Conservation (phyloP, 2,329 filamentous ascomycete genomes). For the Claviceps digitariae region DNA sequence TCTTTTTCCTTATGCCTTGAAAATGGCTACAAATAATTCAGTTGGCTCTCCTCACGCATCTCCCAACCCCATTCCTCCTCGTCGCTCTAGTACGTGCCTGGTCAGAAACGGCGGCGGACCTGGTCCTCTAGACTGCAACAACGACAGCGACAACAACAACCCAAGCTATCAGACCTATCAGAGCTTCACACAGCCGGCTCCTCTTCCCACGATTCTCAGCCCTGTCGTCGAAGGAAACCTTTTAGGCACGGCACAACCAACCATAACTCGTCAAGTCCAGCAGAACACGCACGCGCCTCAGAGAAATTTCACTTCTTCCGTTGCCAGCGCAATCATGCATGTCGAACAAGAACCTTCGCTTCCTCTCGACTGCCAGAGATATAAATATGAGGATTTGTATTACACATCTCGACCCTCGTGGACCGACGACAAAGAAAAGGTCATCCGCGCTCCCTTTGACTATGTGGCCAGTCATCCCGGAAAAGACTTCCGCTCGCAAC, state of each 20-base stretch:
- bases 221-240: conserved; percentile 49
- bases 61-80: conserved; percentile 43
- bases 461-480: conserved; percentile 69
- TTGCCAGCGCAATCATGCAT: conserved; percentile 14
- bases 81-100: conserved; percentile 44
- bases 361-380: conserved; percentile 36
- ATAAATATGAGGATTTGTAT: conserved; percentile 41
- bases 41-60: neutral
- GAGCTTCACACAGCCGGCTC: conserved; percentile 6
- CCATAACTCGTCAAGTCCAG: neutral
- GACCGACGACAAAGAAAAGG: conserved; percentile 62
- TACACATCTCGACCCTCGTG: conserved; percentile 41
- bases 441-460: conserved; percentile 65
- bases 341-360: conserved; percentile 20
- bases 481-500: conserved; percentile 70
- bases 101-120: conserved; percentile 8
- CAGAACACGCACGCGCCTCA: neutral
- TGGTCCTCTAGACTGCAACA: neutral
- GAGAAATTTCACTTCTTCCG: neutral
- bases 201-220: conserved; percentile 23
- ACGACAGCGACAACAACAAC: neutral
- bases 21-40: conserved; percentile 9
- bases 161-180: conserved; percentile 2
- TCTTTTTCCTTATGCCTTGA: too few species aligned
- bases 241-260: conserved; percentile 31